Evolutionary conservation across 768 basidiomycete species (phyloP).

Genomic region (Leccinum obscurum): DNA sequence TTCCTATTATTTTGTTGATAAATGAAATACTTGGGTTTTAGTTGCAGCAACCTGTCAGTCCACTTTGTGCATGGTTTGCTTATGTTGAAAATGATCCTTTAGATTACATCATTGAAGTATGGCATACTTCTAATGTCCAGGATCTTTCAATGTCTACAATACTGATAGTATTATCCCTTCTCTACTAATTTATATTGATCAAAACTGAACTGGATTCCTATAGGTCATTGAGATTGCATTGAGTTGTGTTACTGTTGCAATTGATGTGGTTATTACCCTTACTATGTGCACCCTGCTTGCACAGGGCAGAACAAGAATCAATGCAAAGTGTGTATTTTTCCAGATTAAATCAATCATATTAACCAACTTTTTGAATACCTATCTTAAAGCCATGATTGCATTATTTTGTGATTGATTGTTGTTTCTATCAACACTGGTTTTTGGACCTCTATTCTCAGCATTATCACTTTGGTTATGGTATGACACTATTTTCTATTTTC

Average conservation of each 20-base stretch:
- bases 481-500: neutral
- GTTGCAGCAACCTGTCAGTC: neutral
- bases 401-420: neutral
- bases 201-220: neutral
- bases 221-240: neutral
- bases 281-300: neutral
- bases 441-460: neutral
- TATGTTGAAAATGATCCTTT: neutral
- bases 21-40: neutral
- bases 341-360: neutral
- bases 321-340: neutral
- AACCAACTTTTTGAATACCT: neutral
- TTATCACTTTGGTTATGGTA: neutral
- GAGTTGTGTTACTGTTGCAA: neutral
- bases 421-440: conserved; percentile 1
- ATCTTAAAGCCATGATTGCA: neutral
- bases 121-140: neutral
- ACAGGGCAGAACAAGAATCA: neutral
- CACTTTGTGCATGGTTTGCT: neutral
- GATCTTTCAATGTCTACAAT: neutral
- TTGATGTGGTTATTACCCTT: neutral
- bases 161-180: neutral
- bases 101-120: neutral
- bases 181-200: neutral
- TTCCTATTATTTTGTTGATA: neutral